A percentile compares a stretch with the other conserved stretches of the same genome.
Evolutionary conservation across 2,329 filamentous ascomycete genomes (phyloP).

Genomic region (Ambrosiella beaveri): DNA sequence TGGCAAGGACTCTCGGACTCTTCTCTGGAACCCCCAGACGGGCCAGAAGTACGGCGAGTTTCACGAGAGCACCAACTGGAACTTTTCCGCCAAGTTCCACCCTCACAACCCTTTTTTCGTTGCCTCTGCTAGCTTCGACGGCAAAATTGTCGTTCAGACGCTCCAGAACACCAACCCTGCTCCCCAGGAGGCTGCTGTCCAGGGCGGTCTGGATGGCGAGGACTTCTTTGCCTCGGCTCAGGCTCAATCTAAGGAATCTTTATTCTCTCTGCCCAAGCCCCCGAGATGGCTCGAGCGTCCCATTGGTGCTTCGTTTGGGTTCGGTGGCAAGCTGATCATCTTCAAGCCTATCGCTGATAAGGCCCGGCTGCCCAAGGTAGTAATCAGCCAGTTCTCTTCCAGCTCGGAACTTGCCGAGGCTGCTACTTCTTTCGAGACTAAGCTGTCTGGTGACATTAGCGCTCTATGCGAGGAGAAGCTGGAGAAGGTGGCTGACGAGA

Average conservation of each 20-base stretch:
- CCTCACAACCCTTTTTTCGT: conserved; percentile 82
- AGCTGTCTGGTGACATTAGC: conserved; percentile 60
- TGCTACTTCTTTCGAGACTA: conserved; percentile 73
- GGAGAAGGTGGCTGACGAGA: conserved; percentile 57
- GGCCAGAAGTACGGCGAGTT: conserved; percentile 81
- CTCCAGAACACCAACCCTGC: conserved; percentile 82
- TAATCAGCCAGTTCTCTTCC: conserved; percentile 74
- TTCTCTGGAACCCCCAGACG: conserved; percentile 92
- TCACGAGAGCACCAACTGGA: conserved; percentile 98
- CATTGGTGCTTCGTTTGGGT: conserved; percentile 77
- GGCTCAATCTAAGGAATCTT: conserved; percentile 74
- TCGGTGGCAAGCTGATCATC: conserved; percentile 78
- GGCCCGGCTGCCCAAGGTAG: conserved; percentile 54
- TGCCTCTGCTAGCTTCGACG: conserved; percentile 91
- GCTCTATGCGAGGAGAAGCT: conserved; percentile 68
- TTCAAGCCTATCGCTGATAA: conserved; percentile 45
- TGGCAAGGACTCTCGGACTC: conserved; percentile 88
- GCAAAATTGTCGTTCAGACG: conserved; percentile 86
- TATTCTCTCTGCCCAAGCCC: conserved; percentile 70
- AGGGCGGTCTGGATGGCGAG: conserved; percentile 65
- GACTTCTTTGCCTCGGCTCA: conserved; percentile 95
- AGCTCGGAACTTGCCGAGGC: conserved; percentile 72
- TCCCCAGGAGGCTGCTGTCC: conserved; percentile 46
- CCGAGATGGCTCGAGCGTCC: conserved; percentile 84
- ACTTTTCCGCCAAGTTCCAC: conserved; percentile 87